Base-by-base conservation (phyloP, 202 grass and related monocot genomes). In the Cymbopogon flexuosus region DNA sequence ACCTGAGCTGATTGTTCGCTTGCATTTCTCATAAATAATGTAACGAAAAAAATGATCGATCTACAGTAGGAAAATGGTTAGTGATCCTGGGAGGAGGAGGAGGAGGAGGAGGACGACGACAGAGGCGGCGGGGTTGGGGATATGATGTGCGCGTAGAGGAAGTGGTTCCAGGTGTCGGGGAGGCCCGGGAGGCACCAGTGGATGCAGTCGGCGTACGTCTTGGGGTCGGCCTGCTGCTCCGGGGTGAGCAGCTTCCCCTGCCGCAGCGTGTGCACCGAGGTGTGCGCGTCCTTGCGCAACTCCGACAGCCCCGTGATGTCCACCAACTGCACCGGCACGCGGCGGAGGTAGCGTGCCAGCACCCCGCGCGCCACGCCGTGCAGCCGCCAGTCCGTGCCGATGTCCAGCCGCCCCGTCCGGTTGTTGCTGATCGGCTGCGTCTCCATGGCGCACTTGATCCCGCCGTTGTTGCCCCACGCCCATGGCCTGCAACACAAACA, bases 151-250 rank as follows among this genome's bases (percentile, higher is more conserved):
- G 91, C 89, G 78, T 84, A 97, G 65, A 97, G 79, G 84, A 97
- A 97, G 22, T 94, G 84, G 85, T 97, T 94, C 94, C 94, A 97
- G 52, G 85, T 87, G 76, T 97, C 94, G 4, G 94, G 94, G 5
- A 97, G 65, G 0, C 94, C 94, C 2, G 94, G 94, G 6, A 97
- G 83, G 76, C 94, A 97, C 94, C 94, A 97, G 72, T 97, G 94
- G 78, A 97, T 94, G 87, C 91, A 97, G 79, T 97, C 94, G 21
- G 94, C 94, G 74, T 83, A 97, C n/a, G 45, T 85, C 41, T 81
- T 77, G 1, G 89, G 94, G 76, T 97, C 30, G 18, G 83, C n/a
- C 91, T 89, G 49, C 89, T 83, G 84, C 81, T 89, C 73, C 37
- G 87, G 45, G 19, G 85, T 62, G 18, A 73, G 43, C 81, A 94